Base-by-base conservation (phyloP, 2,329 filamentous ascomycete genomes). In the Colletotrichum scovillei region DNA sequence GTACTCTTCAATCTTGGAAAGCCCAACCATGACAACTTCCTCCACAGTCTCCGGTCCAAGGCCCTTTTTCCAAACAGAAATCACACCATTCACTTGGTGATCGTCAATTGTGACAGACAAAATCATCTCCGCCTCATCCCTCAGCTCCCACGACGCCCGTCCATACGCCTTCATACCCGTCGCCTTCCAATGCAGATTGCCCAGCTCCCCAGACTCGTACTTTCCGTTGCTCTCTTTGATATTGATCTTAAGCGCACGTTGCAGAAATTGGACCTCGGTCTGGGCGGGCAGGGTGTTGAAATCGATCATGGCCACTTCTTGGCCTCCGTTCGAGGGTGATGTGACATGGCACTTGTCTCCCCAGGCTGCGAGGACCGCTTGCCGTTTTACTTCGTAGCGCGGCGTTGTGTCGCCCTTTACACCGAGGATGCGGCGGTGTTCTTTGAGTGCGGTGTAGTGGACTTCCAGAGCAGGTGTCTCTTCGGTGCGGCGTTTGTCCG, bases 1-100 rank as follows among this genome's bases (percentile, higher is more conserved):
- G 63, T 70, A 70, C 26, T 70, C n/a, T 60, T 70, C 67, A 16
- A 70, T 24, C 62, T 70, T 57, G n/a, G 62, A 57, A 49, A 70
- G 16, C 14, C 67, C 67, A 24, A 70, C 60, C 3, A 70, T 52
- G 32, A 70, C 35, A 6, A 70, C 60, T 49, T 70, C 67, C 52
- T 70, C 67, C 11, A 66, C 52, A 28, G 67, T 66, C 16, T 42
- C 32, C 28, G 35, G 52, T 28, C 49, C 53, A 35, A 70, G 28
- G 19, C n/a, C 35, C 11, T 52, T 32, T n/a, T 42, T 70, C 67
- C 67, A 70, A 53, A 70, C 24, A 22, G 52, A 30, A 7, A 70
- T 58, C 16, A 59, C 16, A 16, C 67, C 67, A 32, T 70, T 66
- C 11, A 66, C 42, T 46, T 70, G 67, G 19, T 59, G 6, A 66